Conservation (phyloP, 352 stramenopile genomes). For the Plasmopara halstedii region DNA sequence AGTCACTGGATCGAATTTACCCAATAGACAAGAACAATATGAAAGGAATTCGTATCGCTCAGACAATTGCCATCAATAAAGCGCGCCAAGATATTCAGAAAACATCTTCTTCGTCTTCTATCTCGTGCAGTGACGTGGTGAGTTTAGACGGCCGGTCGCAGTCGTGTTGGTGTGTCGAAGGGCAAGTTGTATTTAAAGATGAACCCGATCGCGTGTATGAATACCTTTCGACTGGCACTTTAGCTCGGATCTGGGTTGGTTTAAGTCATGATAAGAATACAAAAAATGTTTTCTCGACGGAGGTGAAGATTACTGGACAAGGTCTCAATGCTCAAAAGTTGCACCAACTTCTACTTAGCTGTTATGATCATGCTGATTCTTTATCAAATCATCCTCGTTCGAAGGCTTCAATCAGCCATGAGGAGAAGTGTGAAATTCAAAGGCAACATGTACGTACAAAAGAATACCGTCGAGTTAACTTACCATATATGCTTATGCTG, state of each 20-base stretch:
- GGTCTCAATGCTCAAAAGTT: constrained; percentile 36
- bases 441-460: constrained; percentile 46
- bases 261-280: constrained; percentile 5
- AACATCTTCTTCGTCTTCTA: neutral
- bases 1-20: constrained; percentile 38
- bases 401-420: constrained; percentile 33
- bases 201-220: constrained; percentile 36
- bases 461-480: neutral
- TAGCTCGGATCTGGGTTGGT: constrained; percentile 24
- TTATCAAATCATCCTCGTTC: constrained; percentile 30
- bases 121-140: constrained; percentile 5
- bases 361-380: constrained; percentile 39
- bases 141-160: constrained; percentile 9
- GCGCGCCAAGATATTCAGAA: constrained; percentile 13
- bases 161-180: constrained; percentile 59
- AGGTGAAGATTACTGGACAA: constrained; percentile 43
- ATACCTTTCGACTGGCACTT: constrained; percentile 52
- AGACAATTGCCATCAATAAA: constrained; percentile 41
- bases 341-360: constrained; percentile 46
- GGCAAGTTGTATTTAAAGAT: constrained; percentile 36
- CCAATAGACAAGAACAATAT: constrained; percentile 22
- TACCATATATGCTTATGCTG: neutral
- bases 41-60: constrained; percentile 45
- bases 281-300: constrained; percentile 11
- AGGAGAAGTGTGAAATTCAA: constrained; percentile 68